Base-by-base conservation (phyloP, 202 grass and related monocot genomes). In the Zoysia matrella region DNA sequence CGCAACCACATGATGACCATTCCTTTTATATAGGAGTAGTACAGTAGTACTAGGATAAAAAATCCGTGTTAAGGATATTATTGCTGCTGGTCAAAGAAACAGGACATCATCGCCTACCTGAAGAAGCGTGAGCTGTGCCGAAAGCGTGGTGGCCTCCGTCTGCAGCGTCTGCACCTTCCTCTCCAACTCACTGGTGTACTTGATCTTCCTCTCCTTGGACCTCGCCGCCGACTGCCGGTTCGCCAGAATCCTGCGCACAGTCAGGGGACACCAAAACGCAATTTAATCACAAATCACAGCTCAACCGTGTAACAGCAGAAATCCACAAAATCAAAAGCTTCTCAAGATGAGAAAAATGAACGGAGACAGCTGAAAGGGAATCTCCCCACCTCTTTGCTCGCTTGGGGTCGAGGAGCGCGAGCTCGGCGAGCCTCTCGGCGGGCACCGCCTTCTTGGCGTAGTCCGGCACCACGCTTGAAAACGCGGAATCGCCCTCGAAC, bases 181-280 rank as follows among this genome's bases (percentile, higher is more conserved):
- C 30, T 36, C 30, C 30, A 36, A 1, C 30, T 36, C 30, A 36
- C 30, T 36, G 30, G 30, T 36, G 30, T 36, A 36, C 30, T 88
- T 91, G 76, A 91, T 88, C 86, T 98, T 98, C 88, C 92, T 89
- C 76, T 98, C 95, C 82, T 98, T 98, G 22, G 95, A 95, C 68
- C 92, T 87, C 54, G 95, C 95, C 30, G 30, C 30, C 30, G 30
- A 36, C 30, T 36, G 30, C 30, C 30, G 30, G 30, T 36, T 97
- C 4, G 92, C 94, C 58, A 98, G 92, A 78, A 98, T 95, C 95
- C 95, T 98, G 69, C 64, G 71, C 45, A 77, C 22, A 22, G 22
- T 22, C 22, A 22, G 22, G 22, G 22, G 22, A 36, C 30, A 36
- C 44, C 69, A 7, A 73, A 69, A 74, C 5, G 2, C 4, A 41